These are phyloP conservation scores for Scheffersomyces insectosa DNA, from an alignment of 1,139 yeast species.

Conservation along the genomic window DNA sequence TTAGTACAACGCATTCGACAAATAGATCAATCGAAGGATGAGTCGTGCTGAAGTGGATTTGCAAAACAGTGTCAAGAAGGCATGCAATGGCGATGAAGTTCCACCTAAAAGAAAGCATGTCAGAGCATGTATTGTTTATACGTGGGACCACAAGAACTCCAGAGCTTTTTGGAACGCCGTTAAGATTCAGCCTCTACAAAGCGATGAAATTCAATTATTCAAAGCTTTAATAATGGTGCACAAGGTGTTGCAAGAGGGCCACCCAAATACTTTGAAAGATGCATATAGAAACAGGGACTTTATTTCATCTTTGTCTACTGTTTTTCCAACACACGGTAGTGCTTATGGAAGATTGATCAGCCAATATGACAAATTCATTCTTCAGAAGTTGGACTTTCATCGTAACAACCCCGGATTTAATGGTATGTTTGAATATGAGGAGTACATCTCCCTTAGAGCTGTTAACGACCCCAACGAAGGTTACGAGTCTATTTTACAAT, in stretches of 20 bases:
- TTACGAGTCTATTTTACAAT: conserved; percentile 81
- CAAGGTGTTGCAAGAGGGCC: conserved; percentile 96
- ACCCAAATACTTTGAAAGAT: conserved; percentile 78
- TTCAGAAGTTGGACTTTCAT: conserved; percentile 80
- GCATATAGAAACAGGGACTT: conserved; percentile 69
- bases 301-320: conserved; percentile 40
- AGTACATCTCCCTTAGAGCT: conserved; percentile 81
- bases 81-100: conserved; percentile 81
- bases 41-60: conserved; percentile 60
- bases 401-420: conserved; percentile 84
- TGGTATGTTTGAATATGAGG: conserved; percentile 96
- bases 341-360: conserved; percentile 75
- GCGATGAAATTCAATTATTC: conserved; percentile 80
- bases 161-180: conserved; percentile 85
- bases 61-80: conserved; percentile 75
- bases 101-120: conserved; percentile 98
- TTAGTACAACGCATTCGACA: not conserved
- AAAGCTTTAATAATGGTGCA: conserved; percentile 88
- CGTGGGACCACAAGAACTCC: conserved; percentile 94
- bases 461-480: conserved; percentile 97
- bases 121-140: conserved; percentile 87
- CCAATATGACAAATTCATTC: conserved; percentile 71
- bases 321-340: conserved; percentile 41
- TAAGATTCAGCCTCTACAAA: conserved; percentile 76
- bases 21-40: conserved; percentile 22